Evolutionary conservation across 2,329 filamentous ascomycete genomes (phyloP), one percentile per base, ranked within the genome.

Genomic region (Alternaria sp.): DNA sequence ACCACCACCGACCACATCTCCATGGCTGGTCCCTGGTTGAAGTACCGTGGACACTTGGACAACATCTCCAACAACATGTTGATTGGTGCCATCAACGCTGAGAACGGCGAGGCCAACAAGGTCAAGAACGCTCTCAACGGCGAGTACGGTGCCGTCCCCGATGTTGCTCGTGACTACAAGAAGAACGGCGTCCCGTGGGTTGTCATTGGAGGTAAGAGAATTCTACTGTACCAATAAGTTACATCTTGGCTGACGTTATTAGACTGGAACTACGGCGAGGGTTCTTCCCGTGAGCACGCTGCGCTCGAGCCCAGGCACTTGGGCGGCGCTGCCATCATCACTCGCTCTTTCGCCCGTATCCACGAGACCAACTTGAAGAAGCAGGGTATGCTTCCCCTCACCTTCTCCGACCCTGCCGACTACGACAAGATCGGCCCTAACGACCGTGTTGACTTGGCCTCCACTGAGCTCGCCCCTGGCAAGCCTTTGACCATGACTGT

Each of bases 351-450:
- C 80, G 95, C 95, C 77, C 95, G 95, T 91, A 99, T 99, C 79
- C 95, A 99, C 88, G 95, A 99, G 88, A 99, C 95, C 86, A 99
- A 99, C 89, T 84, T 99, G 86, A 99, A 99, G 92, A 99, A 99
- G 91, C 95, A 99, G 89, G 95, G 95, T 84, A 97, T 99, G 94
- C 91, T 99, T 84, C 95, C 95, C 76, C 88, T 99, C 69, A 98
- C 94, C 75, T 99, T 99, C 85, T 83, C 88, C 59, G 89, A 98
- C 79, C 94, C 94, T 58, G 94, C 91, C 79, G 95, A 99, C 82
- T 99, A 99, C 82, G 95, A 99, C 81, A 96, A 92, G 88, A 94
- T 99, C 81, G 88, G 91, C 79, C 91, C 93, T 69, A 90, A 95
- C 63, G 95, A 97, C 86, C 94, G 90, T 84, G 89, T 98, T 72